Percentiles rank a stretch among this genome's conserved stretches.
These are phyloP conservation scores for Colletotrichum tanaceti DNA, from an alignment of 2,329 filamentous ascomycete genomes.

Conservation along the genomic window DNA sequence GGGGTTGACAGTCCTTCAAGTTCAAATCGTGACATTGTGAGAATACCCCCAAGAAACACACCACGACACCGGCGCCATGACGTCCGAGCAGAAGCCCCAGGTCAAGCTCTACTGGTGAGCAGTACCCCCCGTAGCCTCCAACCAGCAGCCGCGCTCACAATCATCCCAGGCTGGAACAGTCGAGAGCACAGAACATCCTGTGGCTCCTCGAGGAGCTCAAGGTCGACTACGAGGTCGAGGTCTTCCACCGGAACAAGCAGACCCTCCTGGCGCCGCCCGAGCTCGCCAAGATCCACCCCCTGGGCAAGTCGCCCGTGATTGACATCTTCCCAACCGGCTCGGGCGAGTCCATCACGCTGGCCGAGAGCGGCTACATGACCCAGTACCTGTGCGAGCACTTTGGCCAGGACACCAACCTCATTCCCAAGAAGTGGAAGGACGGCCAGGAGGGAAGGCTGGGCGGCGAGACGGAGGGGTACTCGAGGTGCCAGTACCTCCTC, in stretches of 20 bases:
- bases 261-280: slow-evolving; percentile 79
- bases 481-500: slow-evolving; percentile 75
- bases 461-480: slow-evolving; percentile 70
- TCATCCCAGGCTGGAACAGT: slow-evolving; percentile 79
- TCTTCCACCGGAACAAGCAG: slow-evolving; percentile 75
- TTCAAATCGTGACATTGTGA: background rate
- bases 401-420: slow-evolving; percentile 56
- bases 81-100: slow-evolving; percentile 56
- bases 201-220: slow-evolving; percentile 89
- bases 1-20: background rate
- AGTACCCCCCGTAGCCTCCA: too few relatives aligned
- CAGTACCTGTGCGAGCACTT: slow-evolving; percentile 83
- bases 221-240: slow-evolving; percentile 81
- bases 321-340: slow-evolving; percentile 64
- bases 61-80: slow-evolving; percentile 4
- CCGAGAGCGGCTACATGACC: slow-evolving; percentile 83
- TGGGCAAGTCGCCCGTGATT: slow-evolving; percentile 89
- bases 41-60: background rate
- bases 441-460: slow-evolving; percentile 68
- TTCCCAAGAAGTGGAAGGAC: slow-evolving; percentile 66
- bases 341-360: slow-evolving; percentile 69
- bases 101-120: slow-evolving; percentile 73
- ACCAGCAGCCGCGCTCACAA: background rate
- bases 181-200: slow-evolving; percentile 83
- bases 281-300: slow-evolving; percentile 81